Evolutionary conservation across 2,329 filamentous ascomycete genomes (phyloP).

Genomic region (Diaporthe ampelina): DNA sequence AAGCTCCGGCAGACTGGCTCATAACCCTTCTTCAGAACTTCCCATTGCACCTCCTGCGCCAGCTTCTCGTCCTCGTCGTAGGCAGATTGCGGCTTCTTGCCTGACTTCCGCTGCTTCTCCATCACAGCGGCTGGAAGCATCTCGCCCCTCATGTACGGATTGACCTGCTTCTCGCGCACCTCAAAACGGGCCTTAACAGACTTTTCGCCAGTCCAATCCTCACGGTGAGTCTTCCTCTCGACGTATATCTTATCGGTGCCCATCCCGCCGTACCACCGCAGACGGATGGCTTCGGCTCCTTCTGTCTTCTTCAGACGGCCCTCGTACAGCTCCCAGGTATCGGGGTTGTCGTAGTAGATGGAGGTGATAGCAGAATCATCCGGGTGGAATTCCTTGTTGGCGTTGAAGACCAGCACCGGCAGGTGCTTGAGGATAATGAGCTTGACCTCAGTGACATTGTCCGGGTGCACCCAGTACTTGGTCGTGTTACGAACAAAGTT

Average conservation of each 20-base stretch:
- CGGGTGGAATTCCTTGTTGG: conserved; percentile 94
- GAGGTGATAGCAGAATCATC: conserved; percentile 96
- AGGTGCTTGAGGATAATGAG: conserved; percentile 98
- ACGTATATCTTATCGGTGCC: conserved; percentile 95
- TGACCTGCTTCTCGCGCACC: conserved; percentile 97
- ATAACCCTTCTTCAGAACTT: conserved; percentile 87
- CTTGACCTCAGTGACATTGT: conserved; percentile 98
- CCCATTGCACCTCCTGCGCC: conserved; percentile 93
- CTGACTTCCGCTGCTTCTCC: conserved; percentile 94
- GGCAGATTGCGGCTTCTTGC: conserved; percentile 92
- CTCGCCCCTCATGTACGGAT: conserved; percentile 87
- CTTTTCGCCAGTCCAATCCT: conserved; percentile 99
- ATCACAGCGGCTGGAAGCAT: conserved; percentile 91
- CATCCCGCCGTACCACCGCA: conserved; percentile 99
- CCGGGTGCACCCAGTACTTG: conserved; percentile 99
- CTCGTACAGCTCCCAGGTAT: conserved; percentile 94
- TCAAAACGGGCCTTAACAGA: conserved; percentile 97
- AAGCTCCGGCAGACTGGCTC: conserved; percentile 94
- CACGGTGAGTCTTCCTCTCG: conserved; percentile 96
- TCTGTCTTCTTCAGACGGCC: conserved; percentile 98
- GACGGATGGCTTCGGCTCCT: conserved; percentile 94
- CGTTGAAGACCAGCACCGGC: conserved; percentile 96
- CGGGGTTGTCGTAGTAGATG: conserved; percentile 97
- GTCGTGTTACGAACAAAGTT: conserved; percentile 98
- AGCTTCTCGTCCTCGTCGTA: conserved; percentile 93